Base-by-base conservation (phyloP, 2,329 filamentous ascomycete species). In the Helotiales sp. region DNA sequence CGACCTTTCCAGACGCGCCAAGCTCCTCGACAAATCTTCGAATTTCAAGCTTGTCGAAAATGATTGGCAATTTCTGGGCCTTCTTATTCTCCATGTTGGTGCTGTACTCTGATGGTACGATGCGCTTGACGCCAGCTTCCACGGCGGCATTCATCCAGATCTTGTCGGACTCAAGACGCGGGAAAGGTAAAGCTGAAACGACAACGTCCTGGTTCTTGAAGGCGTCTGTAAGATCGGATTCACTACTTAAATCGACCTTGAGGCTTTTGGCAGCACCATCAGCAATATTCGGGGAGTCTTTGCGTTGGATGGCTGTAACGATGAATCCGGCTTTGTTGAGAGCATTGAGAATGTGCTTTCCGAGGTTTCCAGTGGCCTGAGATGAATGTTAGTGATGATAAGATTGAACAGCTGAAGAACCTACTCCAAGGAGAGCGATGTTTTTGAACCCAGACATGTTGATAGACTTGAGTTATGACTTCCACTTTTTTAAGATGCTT, bases 71-170 rank as follows among this genome's bases (percentile, higher is more conserved):
- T 6, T 31, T 53, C 12, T 57, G 33, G 6, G 57, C 51, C 5
- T 22, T 30, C n/a, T 54, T 29, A 17, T 30, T 54, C n/a, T 62
- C 55, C 3, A 59, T 70, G 72, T 74, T 70, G 36, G 71, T 69
- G 36, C 71, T 72, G 46, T 79, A 87, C 56, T 87, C 83, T 9
- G 79, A 80, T 1, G 83, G 82, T 30, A 87, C 74, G 71, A 85
- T 84, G 24, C 82, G 77, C 66, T 81, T 77, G 8, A 87, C 81
- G 15, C 81, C 80, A 1, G 82, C 83, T 19, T 76, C 76, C 36
- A 81, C 75, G 12, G 82, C 77, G 0, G 83, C 85, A 48, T 86
- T 78, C 46, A 86, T 77, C 57, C 86, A 70, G 12, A 61, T 55
- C 30, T 60, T 58, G 30, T 63, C 61, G 12, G 49, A 52, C 5